Evolutionary conservation across 2,329 filamentous ascomycete genomes (phyloP), one percentile per base, ranked within the genome.

Genomic region (Salinomyces thailandicus): DNA sequence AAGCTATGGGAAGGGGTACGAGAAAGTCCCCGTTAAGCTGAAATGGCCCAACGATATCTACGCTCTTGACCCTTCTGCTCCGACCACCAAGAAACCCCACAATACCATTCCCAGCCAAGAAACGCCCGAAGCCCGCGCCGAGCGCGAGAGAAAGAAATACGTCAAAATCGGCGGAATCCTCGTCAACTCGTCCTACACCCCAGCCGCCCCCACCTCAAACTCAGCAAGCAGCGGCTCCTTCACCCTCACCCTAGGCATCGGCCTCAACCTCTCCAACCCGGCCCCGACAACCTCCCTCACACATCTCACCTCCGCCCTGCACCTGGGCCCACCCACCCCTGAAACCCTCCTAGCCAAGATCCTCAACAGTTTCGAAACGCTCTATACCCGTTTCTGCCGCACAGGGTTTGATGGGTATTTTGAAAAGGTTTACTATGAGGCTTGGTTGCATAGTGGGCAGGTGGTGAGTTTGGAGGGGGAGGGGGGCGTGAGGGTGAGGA

Each of bases 1-100:
- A 45, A 72, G 69, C 17, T 96, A 96, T 54, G 85, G 80, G 33
- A 38, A 39, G 13, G 84, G 79, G 5, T 96, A 93, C 59, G 69
- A 75, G 5, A 67, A 75, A 0, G 60, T 96, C 4, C 83, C 84
- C 1, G 71, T 98, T 27, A 86, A 83, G 56, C 64, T 98, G 19
- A 98, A 98, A 60, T 98, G 91, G 91, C 91, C 91, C 8, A 98
- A 98, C 52, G 91, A 98, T 55, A 84, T 98, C 37, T 66, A 67
- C 50, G 62, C 60, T 2, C 49, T 60, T 9, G 54, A 58, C 32
- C 60, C 60, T 0, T 31, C 37, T 3, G 40, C 44, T 9, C 14
- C 31, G 24, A 14, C 34, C 4, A 20, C 33, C 3, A 19, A 35
- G 38, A 11, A 33, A 35, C n/a, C n/a, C n/a, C n/a, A n/a, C n/a